Conservation (phyloP, 192 early-diverging fungal species). For the Funneliformis geosporum region DNA sequence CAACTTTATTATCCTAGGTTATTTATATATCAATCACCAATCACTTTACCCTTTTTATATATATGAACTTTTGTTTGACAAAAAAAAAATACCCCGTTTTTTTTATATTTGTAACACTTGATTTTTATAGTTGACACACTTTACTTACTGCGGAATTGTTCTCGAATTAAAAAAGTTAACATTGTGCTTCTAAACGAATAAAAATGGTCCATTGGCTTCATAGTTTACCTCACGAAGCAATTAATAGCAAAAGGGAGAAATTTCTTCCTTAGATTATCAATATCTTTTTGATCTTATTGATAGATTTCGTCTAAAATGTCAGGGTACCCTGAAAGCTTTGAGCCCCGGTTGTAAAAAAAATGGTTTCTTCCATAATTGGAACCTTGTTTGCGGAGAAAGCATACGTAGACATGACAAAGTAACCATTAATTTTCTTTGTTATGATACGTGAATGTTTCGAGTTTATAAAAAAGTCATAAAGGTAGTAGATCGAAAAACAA, state of each 20-base stretch:
- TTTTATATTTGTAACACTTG: not conserved
- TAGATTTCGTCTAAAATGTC: not conserved
- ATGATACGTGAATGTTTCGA: too few relatives aligned
- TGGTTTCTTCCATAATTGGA: not conserved
- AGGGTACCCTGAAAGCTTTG: not conserved
- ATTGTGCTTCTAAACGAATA: not conserved
- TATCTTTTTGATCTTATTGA: not conserved
- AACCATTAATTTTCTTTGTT: not conserved
- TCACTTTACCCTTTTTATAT: not conserved
- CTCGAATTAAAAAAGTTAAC: not conserved
- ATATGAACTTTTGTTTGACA: not conserved
- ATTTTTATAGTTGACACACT: not conserved
- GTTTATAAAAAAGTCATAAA: too few relatives aligned
- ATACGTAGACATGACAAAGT: not conserved
- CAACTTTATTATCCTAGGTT: conserved; percentile 8
- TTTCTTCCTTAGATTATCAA: not conserved
- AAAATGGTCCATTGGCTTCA: not conserved
- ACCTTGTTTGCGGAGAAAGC: not conserved
- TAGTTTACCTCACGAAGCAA: conserved; percentile 4
- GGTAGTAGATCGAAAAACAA: too few relatives aligned
- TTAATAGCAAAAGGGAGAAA: conserved; percentile 3
- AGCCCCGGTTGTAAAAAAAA: too few relatives aligned
- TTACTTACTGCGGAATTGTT: not conserved
- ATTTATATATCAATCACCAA: not conserved
- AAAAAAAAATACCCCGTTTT: not conserved